Evolutionary conservation across 1,139 yeast genomes (phyloP).

Genomic region (Lodderomyces jiufengensis): DNA sequence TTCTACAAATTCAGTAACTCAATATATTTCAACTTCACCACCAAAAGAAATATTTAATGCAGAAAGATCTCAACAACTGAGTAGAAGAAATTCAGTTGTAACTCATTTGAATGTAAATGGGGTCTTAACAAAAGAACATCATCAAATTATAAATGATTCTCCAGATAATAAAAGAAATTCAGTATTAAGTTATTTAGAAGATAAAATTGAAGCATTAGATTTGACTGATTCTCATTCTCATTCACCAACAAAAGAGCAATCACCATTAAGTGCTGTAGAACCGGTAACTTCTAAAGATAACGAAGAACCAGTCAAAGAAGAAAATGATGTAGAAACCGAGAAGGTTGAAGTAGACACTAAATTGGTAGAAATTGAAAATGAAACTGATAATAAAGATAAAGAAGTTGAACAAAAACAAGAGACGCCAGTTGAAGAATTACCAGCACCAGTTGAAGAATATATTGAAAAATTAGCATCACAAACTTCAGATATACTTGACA

Average conservation of each 20-base stretch:
- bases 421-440: conserved; percentile 5
- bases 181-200: conserved; percentile 45
- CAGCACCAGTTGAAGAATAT: conserved; percentile 13
- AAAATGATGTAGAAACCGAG: not conserved
- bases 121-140: conserved; percentile 34
- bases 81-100: conserved; percentile 41
- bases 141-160: conserved; percentile 4
- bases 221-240: conserved; percentile 19
- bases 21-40: conserved; percentile 39
- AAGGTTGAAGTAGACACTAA: conserved; percentile 5
- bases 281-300: not conserved
- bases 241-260: conserved; percentile 12
- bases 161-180: conserved; percentile 35
- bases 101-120: conserved; percentile 49
- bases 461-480: conserved; percentile 8
- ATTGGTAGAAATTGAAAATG: conserved; percentile 8
- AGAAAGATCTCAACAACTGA: not conserved
- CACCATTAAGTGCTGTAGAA: conserved; percentile 4
- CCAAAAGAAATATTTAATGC: conserved; percentile 17
- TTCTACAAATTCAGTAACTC: conserved; percentile 26
- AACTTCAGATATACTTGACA: not conserved
- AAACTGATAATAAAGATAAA: conserved; percentile 4
- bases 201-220: conserved; percentile 44
- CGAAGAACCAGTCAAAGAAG: not conserved
- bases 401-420: conserved; percentile 4